Evolutionary conservation across 352 stramenopile genomes (phyloP), one percentile per base, ranked within the genome.

Genomic region (Globisporangium cederbergense): DNA sequence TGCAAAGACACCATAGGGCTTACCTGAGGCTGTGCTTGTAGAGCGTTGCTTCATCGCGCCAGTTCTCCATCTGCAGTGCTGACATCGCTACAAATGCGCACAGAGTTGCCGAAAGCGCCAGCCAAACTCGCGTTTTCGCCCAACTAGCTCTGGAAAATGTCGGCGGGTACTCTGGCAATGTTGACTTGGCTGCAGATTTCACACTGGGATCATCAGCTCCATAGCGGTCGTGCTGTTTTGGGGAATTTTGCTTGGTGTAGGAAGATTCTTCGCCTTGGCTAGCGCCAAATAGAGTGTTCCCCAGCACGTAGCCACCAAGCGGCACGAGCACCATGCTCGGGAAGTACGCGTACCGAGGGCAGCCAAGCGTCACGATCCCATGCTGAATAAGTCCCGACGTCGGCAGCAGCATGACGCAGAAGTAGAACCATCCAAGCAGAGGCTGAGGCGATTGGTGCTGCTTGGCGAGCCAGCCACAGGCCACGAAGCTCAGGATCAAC

Each of bases 311-410:
- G 0, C 73, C 79, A 22, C 58, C 65, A n/a, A 83, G 75, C 9
- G 77, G 75, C 13, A 88, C 75, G 14, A 78, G 22, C 8, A 78
- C 62, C 34, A 83, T 61, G 0, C 66, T 76, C 4, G 79, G 72
- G 10, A 90, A 76, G 65, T 93, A 93, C 10, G 76, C 73, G 58
- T 93, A 93, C 4, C 85, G 82, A 59, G 91, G 76, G 22, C 70
- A 70, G 13, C 70, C 65, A 56, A 75, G 72, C 7, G 76, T 62
- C 52, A 92, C 71, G 32, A 92, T 79, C 4, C 85, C 83, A 50
- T 93, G 85, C 65, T 91, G 85, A 30, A 93, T 73, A 36, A 93
- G 65, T 2, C 85, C 83, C 13, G 71, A 78, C 2, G 83, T 81
- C 0, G 83, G 85, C 9, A 93, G 54, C 9, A 87, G 13, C 70